A percentile compares a stretch with the other conserved stretches of the same genome.
Evolutionary conservation across 2,329 filamentous ascomycete genomes (phyloP).

Genomic region (Emergomyces orientalis): DNA sequence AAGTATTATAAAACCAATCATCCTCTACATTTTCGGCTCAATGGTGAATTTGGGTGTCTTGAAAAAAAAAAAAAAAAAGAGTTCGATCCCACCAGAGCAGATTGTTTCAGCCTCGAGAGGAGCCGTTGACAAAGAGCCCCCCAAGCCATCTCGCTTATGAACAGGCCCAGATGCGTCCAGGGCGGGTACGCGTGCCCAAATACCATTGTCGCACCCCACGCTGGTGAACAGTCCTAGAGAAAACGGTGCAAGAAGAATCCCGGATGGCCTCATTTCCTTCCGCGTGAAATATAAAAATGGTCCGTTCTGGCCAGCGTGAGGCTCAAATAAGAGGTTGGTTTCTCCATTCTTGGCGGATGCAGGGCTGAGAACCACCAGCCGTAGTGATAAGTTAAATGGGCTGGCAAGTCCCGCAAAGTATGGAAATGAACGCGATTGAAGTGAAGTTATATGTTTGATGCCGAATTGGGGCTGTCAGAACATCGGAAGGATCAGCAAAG

Average conservation of each 20-base stretch:
- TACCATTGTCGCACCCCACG: neutral
- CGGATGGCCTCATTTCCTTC: neutral
- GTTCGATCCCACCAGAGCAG: neutral
- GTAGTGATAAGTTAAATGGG: neutral
- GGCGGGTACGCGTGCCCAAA: neutral
- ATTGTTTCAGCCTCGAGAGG: neutral
- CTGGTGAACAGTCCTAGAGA: neutral
- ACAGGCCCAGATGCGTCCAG: neutral
- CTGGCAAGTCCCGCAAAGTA: neutral
- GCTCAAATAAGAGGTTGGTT: neutral
- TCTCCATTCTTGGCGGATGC: neutral
- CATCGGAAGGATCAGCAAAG: neutral
- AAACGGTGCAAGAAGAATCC: neutral
- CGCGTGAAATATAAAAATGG: neutral
- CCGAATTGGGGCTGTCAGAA: neutral
- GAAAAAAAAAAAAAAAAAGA: neutral
- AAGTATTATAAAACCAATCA: neutral
- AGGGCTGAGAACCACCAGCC: neutral
- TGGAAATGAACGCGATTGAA: neutral
- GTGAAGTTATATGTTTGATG: neutral
- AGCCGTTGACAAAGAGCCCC: neutral
- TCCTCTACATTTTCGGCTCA: neutral
- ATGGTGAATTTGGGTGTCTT: neutral
- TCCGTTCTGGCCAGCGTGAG: neutral
- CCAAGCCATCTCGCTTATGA: conserved; percentile 3